Base-by-base conservation (phyloP, 345 rosid species). In the Eucalyptus sp. region DNA sequence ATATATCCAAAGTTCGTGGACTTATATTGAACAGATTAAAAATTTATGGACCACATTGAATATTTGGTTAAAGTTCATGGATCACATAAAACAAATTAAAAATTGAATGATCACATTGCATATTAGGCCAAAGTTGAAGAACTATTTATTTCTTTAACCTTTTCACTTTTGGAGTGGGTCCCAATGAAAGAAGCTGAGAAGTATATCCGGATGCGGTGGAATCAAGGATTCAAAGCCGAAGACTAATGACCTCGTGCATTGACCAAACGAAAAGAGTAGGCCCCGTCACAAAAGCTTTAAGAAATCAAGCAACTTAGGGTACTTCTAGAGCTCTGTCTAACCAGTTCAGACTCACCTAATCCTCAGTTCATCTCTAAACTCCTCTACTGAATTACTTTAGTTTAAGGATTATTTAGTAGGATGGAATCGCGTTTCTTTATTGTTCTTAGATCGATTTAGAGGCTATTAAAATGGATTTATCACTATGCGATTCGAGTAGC, bases 41-140 rank as follows among this genome's bases (percentile, higher is more conserved):
- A 14, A n/a, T 15, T 66, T n/a, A 7, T n/a, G 13, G 4, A 52
- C 4, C 2, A 18, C 10, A 52, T 18, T 52, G 25, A 52, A 52
- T 52, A 52, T 52, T 52, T 18, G 3, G 2, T 7, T 52, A 52
- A 52, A 52, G 58, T 52, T 52, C 9, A 52, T 0, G 10, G 0
- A 52, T 52, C 2, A 2, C 10, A 8, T 52, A 4, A 4, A 52
- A 52, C 0, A 18, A 52, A 52, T 20, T 52, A 52, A 52, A 52
- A 8, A 52, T 52, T 33, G 0, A 20, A 20, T 1, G 5, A 6
- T 2, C 1, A 44, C 14, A 41, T 44, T 52, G 48, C 2, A 52
- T 76, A 22, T 33, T 9, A 52, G 25, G 25, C 0, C 13, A 7
- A 9, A 18, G 1, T 37, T 24, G 24, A 71, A 43, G 5, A 37